Conservation (phyloP, 208 protist genomes). For the Angomonas deanei region DNA sequence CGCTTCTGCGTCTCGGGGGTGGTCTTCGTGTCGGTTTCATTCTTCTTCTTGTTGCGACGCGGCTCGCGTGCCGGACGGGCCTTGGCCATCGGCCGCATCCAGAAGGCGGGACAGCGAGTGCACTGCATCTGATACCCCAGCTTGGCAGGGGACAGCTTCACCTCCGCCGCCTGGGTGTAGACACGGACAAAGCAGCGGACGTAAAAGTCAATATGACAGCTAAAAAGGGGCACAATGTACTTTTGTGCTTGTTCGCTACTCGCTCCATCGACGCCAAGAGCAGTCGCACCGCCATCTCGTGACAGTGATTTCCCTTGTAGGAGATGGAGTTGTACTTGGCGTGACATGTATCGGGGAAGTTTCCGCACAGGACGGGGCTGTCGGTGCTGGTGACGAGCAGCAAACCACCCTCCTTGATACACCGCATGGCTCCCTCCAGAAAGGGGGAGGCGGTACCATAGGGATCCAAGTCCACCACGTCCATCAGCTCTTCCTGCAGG, state of each 20-base stretch:
- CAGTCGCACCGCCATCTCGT: conserved; percentile 96
- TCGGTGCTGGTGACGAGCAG: conserved; percentile 99
- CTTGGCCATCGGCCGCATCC: conserved; percentile 86
- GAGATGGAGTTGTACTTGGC: conserved; percentile 96
- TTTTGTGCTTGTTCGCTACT: conserved; percentile 90
- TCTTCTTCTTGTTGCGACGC: conserved; percentile 8
- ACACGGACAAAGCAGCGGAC: conserved; percentile 98
- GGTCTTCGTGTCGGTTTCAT: conserved; percentile 16
- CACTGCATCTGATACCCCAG: conserved; percentile 93
- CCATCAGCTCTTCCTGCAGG: conserved; percentile 89
- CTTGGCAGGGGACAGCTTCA: conserved; percentile 89
- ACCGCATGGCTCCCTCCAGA: conserved; percentile 95
- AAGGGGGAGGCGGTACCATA: conserved; percentile 98
- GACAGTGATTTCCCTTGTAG: conserved; percentile 84
- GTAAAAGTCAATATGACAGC: conserved; percentile 99
- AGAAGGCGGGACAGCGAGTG: conserved; percentile 91
- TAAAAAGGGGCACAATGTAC: conserved; percentile 96
- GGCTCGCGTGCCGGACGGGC: conserved; percentile 18
- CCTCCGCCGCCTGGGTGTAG: conserved; percentile 84
- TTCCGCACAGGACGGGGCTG: conserved; percentile 96
- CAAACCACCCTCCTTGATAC: conserved; percentile 95
- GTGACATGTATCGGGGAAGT: conserved; percentile 95
- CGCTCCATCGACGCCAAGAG: conserved; percentile 92
- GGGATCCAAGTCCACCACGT: conserved; percentile 99
- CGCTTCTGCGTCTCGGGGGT: conserved; percentile 4